Percentiles rank a stretch among this genome's conserved stretches.
phyloP scores from a whole-genome alignment of 2,329 filamentous ascomycete species.

The Akanthomyces dipterigenus region DNA sequence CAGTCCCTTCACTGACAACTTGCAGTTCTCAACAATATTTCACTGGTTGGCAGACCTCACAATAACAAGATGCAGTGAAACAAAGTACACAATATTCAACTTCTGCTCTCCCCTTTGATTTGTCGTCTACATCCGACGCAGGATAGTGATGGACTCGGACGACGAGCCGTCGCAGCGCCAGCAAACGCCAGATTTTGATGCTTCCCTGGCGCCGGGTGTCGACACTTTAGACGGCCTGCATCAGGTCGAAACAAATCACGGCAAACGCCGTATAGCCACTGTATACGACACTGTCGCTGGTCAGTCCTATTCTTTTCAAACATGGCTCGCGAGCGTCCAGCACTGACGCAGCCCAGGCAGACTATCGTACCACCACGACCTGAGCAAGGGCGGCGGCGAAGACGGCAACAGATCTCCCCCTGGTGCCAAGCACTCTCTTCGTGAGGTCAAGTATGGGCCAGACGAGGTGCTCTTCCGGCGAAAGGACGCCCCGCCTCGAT shows the following conservation, averaged over 20 bases:
- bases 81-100: not conserved
- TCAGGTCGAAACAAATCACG: slow-evolving; percentile 18
- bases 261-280: slow-evolving; percentile 37
- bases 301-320: slow-evolving; percentile 24
- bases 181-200: slow-evolving; percentile 10
- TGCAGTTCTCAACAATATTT: not conserved
- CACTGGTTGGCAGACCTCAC: not conserved
- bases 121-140: not conserved
- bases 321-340: not conserved
- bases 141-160: not conserved
- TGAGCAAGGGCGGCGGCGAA: slow-evolving; percentile 7
- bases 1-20: not conserved
- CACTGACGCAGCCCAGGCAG: not conserved
- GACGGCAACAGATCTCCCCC: slow-evolving; percentile 17
- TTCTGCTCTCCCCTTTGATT: not conserved
- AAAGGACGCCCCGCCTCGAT: slow-evolving; percentile 57
- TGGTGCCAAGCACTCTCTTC: slow-evolving; percentile 16
- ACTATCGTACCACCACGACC: not conserved
- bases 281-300: slow-evolving; percentile 70
- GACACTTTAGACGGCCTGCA: slow-evolving; percentile 3
- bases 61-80: not conserved
- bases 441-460: slow-evolving; percentile 42
- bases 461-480: slow-evolving; percentile 66
- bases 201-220: not conserved
- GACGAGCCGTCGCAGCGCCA: not conserved